Evolutionary conservation across 2,329 filamentous ascomycete species (phyloP), one percentile per base, ranked within the genome.

Genomic region (Emmonsia crescens): DNA sequence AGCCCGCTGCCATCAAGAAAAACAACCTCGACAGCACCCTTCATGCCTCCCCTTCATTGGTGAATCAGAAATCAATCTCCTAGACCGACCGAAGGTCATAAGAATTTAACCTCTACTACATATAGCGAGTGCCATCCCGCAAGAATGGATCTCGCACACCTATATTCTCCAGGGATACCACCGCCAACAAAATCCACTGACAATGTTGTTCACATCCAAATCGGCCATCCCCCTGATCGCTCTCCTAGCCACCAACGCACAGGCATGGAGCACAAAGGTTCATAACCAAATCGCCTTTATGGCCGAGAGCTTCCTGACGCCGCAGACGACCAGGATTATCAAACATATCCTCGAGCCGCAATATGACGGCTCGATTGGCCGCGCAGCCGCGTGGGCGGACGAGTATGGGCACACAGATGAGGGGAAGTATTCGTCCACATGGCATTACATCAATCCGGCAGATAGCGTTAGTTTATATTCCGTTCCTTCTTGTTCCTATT

Each of bases 221-320:
- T 56, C 33, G n/a, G 27, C 27, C 14, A 21, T 56, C n/a, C 52
- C 31, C 1, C 33, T 56, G 9, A 24, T 40, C 21, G 52, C 52
- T 24, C 52, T 56, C 31, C 16, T 60, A 4, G 33, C 44, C 14
- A 29, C 48, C 19, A 24, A 42, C 12, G 19, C 58, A 5, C 52
- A 61, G 40, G 51, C 60, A 61, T 61, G 60, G 60, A 29, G 54
- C 10, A 61, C 60, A 40, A 49, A 36, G 24, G 36, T 61, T 36
- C 60, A 61, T 36, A 56, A 58, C 40, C 60, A 61, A 51, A 61
- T 57, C 29, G 52, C 24, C 27, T 61, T 57, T 49, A 61, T 61
- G 60, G 60, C 52, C 12, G 60, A 61, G 21, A 40, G 42, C 33
- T 61, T 57, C 52, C 54, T 61, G 16, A 61, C 36, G 1, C 51